These are phyloP conservation scores for Westerdykella ornata DNA, from an alignment of 2,329 filamentous ascomycete genomes.

Conservation along the genomic window DNA sequence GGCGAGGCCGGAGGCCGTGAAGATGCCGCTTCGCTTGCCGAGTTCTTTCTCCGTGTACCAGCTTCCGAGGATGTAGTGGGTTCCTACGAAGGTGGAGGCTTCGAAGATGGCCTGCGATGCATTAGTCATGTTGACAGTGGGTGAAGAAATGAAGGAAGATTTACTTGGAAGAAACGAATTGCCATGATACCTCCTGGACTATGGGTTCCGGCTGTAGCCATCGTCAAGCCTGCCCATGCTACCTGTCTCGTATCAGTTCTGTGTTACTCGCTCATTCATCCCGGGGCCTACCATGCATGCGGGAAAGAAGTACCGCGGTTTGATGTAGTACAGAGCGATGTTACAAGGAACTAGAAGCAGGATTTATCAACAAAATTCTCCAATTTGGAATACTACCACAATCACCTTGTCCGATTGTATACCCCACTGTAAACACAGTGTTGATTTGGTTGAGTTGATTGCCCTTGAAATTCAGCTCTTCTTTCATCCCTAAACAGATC, in stretches of 20 bases:
- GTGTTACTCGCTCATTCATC: background rate
- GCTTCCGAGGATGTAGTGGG: conserved; percentile 55
- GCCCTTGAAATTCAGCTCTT: conserved; percentile 35
- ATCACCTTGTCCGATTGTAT: conserved; percentile 54
- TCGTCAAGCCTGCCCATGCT: conserved; percentile 58
- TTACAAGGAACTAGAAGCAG: conserved; percentile 22
- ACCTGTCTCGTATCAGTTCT: conserved; percentile 15
- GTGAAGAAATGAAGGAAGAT: background rate
- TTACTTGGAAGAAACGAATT: conserved; percentile 46
- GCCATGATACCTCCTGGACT: conserved; percentile 53
- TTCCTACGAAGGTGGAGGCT: conserved; percentile 50
- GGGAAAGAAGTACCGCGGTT: conserved; percentile 58
- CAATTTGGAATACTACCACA: conserved; percentile 22
- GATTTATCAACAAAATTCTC: background rate
- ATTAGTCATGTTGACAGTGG: background rate
- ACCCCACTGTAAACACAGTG: conserved; percentile 34
- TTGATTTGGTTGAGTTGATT: conserved; percentile 47
- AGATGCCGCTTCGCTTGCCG: conserved; percentile 56
- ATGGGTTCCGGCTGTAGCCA: conserved; percentile 51
- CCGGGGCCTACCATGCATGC: conserved; percentile 49
- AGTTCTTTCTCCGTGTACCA: conserved; percentile 59
- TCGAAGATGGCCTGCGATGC: conserved; percentile 46
- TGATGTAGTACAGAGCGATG: conserved; percentile 54
- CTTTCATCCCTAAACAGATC: conserved; percentile 34
- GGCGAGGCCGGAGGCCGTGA: conserved; percentile 54